Evolutionary conservation across 768 basidiomycete species (phyloP).

Genomic region (Pluteus cervinus): DNA sequence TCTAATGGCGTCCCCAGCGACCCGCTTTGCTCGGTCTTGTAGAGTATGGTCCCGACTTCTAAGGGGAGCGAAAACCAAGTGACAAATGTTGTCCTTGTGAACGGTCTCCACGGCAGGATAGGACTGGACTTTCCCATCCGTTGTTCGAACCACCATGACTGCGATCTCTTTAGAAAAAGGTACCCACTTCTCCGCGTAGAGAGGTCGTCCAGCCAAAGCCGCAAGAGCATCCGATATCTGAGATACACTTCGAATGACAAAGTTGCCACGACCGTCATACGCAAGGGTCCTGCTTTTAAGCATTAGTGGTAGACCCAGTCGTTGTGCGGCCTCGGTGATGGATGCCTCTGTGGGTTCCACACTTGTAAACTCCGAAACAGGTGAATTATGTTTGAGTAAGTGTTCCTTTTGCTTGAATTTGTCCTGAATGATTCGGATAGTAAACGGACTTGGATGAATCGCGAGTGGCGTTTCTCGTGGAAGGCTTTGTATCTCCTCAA

Average conservation of each 20-base stretch:
- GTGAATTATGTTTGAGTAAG: constrained; percentile 56
- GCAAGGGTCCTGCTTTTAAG: constrained; percentile 93
- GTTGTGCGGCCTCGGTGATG: constrained; percentile 43
- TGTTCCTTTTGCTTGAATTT: constrained; percentile 73
- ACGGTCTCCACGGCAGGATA: constrained; percentile 95
- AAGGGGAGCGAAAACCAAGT: constrained; percentile 87
- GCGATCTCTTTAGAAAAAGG: constrained; percentile 87
- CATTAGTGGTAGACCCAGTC: constrained; percentile 86
- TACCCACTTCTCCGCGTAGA: constrained; percentile 95
- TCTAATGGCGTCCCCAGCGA: constrained; percentile 79
- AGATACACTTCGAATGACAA: constrained; percentile 51
- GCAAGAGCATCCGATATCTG: constrained; percentile 46
- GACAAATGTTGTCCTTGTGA: constrained; percentile 90
- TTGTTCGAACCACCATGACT: constrained; percentile 91
- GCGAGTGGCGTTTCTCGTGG: constrained; percentile 22
- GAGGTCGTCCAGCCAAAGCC: constrained; percentile 55
- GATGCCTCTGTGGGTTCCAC: constrained; percentile 52
- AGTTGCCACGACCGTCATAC: constrained; percentile 96
- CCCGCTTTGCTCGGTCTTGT: constrained; percentile 48
- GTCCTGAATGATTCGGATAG: constrained; percentile 86
- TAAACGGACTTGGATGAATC: constrained; percentile 77
- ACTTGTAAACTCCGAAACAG: constrained; percentile 53
- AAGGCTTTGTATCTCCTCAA: constrained; percentile 51
- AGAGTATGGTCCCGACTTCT: constrained; percentile 53
- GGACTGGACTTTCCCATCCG: constrained; percentile 63